phyloP scores from a whole-genome alignment of 257 asterid genomes.

The Rauvolfia tetraphylla region DNA sequence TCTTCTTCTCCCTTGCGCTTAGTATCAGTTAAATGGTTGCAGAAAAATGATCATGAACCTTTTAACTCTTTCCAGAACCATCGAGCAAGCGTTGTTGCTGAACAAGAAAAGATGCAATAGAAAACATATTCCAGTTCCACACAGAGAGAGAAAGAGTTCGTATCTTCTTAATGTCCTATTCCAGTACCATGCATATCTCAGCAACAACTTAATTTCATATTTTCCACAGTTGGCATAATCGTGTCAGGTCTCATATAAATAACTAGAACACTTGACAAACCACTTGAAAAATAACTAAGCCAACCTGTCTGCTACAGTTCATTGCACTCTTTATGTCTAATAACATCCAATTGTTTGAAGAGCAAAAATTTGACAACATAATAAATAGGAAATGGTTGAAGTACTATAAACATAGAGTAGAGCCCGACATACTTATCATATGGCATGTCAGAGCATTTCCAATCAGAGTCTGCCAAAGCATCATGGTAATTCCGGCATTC shows the following conservation, averaged over 20 bases:
- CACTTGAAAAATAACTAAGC: not conserved
- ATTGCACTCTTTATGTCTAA: not conserved
- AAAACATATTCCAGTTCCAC: not conserved
- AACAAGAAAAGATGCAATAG: not conserved
- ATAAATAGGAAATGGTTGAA: not conserved
- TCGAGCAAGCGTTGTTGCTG: not conserved
- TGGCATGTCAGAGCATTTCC: constrained; percentile 52
- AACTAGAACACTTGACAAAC: not conserved
- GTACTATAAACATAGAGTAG: not conserved
- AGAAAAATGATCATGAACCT: not conserved
- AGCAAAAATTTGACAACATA: not conserved
- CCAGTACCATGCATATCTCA: not conserved
- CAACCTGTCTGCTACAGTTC: not conserved
- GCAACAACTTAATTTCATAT: not conserved
- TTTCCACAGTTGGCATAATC: not conserved
- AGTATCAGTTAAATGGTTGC: not conserved
- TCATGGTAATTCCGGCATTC: constrained; percentile 53
- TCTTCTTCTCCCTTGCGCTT: not conserved
- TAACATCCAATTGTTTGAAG: not conserved
- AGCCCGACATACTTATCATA: constrained; percentile 39
- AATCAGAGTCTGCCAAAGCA: constrained; percentile 32
- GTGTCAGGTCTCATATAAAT: not conserved
- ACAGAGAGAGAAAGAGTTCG: not conserved
- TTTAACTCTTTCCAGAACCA: not conserved
- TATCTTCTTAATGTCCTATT: too few relatives aligned